phyloP scores from a whole-genome alignment of 2,329 filamentous ascomycete species.

The Penicillium sclerotiorum region DNA sequence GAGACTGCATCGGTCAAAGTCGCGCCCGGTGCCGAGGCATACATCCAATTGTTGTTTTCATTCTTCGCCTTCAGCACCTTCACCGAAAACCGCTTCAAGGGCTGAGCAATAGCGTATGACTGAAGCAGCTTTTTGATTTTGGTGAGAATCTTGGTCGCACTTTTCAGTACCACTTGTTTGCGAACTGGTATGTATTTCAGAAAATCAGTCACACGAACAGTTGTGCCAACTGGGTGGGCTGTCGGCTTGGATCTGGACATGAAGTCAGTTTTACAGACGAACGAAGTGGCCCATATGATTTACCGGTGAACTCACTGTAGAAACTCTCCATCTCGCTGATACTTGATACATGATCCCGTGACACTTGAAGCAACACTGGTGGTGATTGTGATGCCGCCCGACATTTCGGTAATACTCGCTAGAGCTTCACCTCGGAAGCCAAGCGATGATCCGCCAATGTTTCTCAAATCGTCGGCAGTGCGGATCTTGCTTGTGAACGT shows the following conservation, averaged over 20 bases:
- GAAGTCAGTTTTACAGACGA: not conserved
- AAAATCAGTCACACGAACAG: slow-evolving; percentile 59
- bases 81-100: slow-evolving; percentile 58
- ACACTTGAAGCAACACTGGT: slow-evolving; percentile 61
- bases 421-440: slow-evolving; percentile 69
- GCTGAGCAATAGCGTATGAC: slow-evolving; percentile 62
- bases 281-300: not conserved
- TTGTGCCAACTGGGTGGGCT: slow-evolving; percentile 64
- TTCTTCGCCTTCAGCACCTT: slow-evolving; percentile 62
- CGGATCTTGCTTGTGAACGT: slow-evolving; percentile 67
- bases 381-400: slow-evolving; percentile 54
- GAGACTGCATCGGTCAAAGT: slow-evolving; percentile 56
- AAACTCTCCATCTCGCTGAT: slow-evolving; percentile 54
- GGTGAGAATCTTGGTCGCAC: slow-evolving; percentile 51
- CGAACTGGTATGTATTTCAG: slow-evolving; percentile 63
- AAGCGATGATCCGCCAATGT: slow-evolving; percentile 58
- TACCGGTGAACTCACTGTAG: slow-evolving; percentile 37
- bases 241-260: slow-evolving; percentile 38
- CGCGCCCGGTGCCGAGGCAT: slow-evolving; percentile 55
- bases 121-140: slow-evolving; percentile 59
- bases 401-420: slow-evolving; percentile 63
- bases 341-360: slow-evolving; percentile 55
- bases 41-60: slow-evolving; percentile 62
- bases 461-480: slow-evolving; percentile 57
- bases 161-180: slow-evolving; percentile 57